Evolutionary conservation across 176 grass and related monocot genomes (phyloP), one percentile per base, ranked within the genome.

Genomic region (Carex littledalei): DNA sequence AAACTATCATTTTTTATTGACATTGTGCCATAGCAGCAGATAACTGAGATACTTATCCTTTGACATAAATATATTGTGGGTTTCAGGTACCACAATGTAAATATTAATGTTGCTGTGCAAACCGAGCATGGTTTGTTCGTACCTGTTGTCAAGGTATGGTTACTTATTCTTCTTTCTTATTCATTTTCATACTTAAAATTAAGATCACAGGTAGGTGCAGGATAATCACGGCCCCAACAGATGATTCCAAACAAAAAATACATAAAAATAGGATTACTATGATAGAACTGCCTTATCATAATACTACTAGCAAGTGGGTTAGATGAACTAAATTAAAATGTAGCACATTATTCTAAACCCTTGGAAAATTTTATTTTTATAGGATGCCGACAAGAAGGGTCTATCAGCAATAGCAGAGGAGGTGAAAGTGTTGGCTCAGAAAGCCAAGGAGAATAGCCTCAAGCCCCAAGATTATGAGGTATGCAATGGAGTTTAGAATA

Each of bases 321-420:
- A 78, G 13, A 57, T 78, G 24, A 67, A 52, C 20, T 75, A 24
- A 21, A 74, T 74, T 0, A 1, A 52, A 47, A 74, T 74, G 43
- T 26, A 75, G 45, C 8, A 26, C 3, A 64, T 65, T 82, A 65
- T 82, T 82, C 18, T 82, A 64, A 35, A 15, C 54, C 61, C 62
- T 49, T 6, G 5, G 8, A 39, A 66, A 69, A 67, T 31, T 12
- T 63, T n/a, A 6, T 50, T 61, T 61, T 41, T 92, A 75, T 85
- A 99, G 96, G 91, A 99, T 54, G 93, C 93, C 70, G 96, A 99
- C 88, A 95, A 99, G 66, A 99, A 99, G 69, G 96, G 96, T 83
- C 86, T 99, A 34, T 89, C 90, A 73, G 86, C 87, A 78, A 99
- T 99, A 63, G 91, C 90, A 65, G 91, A 94, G 67, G 96, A 95